Conservation (phyloP, 2,329 filamentous ascomycete genomes). For the Botryotinia globosa region DNA sequence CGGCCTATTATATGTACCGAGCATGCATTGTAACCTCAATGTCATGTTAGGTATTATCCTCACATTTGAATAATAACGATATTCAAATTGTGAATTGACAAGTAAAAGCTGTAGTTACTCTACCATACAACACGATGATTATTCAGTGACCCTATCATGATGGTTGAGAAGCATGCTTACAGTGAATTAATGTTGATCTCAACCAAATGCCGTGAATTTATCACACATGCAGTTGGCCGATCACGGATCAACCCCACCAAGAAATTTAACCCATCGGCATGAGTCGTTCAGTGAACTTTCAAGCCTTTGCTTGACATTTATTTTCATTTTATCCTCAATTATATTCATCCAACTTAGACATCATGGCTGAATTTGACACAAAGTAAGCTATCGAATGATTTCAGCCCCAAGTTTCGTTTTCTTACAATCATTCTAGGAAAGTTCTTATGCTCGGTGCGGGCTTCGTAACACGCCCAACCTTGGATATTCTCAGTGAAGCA, state of each 20-base stretch:
- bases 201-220: not conserved
- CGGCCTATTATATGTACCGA: no score
- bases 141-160: no score
- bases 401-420: not conserved
- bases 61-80: not conserved
- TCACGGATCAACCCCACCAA: constrained; percentile 33
- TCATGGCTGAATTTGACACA: constrained; percentile 14
- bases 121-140: no score
- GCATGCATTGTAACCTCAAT: not conserved
- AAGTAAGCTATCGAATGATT: not conserved
- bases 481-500: constrained; percentile 55
- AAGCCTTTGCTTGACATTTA: not conserved
- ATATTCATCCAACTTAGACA: not conserved
- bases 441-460: constrained; percentile 52
- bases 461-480: constrained; percentile 56
- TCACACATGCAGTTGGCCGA: constrained; percentile 20
- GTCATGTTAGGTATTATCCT: not conserved
- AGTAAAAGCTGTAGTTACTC: not conserved
- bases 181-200: not conserved
- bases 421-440: constrained; percentile 22
- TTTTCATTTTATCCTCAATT: not conserved
- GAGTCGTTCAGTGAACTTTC: constrained; percentile 24
- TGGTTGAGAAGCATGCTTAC: not conserved
- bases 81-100: no score
- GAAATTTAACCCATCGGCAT: constrained; percentile 22